These are phyloP conservation scores for Sporopachydermia lactativora DNA, from an alignment of 805 yeast species.

Conservation along the genomic window DNA sequence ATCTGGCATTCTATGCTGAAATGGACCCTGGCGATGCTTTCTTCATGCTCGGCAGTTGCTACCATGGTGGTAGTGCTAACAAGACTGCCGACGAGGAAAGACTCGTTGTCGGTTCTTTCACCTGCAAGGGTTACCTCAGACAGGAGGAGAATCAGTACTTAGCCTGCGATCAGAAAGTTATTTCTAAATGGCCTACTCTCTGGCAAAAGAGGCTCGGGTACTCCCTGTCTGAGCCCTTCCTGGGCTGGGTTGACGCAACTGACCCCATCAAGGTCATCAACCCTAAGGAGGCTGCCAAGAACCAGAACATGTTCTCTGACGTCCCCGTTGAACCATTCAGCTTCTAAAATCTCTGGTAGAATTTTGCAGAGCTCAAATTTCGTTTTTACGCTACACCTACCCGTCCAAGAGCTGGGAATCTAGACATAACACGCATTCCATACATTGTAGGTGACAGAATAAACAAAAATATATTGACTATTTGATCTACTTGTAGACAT, in stretches of 20 bases:
- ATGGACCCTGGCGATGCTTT: constrained; percentile 17
- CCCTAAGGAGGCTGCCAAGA: background rate
- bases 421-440: too few relatives aligned
- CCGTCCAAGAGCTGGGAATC: too few relatives aligned
- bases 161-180: constrained; percentile 4
- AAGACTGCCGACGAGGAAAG: constrained; percentile 13
- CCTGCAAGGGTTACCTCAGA: constrained; percentile 14
- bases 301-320: constrained; percentile 1
- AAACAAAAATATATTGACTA: too few relatives aligned
- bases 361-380: too few relatives aligned
- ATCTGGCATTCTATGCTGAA: constrained; percentile 14
- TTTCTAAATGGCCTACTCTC: background rate
- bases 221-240: background rate
- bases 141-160: constrained; percentile 19
- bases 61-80: constrained; percentile 18
- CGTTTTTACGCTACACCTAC: too few relatives aligned
- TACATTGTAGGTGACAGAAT: too few relatives aligned
- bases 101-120: constrained; percentile 13
- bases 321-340: background rate
- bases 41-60: constrained; percentile 15
- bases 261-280: background rate
- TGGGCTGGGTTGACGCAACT: background rate
- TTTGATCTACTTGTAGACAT: too few relatives aligned
- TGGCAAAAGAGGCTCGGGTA: constrained; percentile 1
- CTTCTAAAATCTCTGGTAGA: constrained; percentile 1